Percentiles rank a stretch among this genome's conserved stretches.
phyloP scores from a whole-genome alignment of 305 asterid species.

The Striga hermonthica region DNA sequence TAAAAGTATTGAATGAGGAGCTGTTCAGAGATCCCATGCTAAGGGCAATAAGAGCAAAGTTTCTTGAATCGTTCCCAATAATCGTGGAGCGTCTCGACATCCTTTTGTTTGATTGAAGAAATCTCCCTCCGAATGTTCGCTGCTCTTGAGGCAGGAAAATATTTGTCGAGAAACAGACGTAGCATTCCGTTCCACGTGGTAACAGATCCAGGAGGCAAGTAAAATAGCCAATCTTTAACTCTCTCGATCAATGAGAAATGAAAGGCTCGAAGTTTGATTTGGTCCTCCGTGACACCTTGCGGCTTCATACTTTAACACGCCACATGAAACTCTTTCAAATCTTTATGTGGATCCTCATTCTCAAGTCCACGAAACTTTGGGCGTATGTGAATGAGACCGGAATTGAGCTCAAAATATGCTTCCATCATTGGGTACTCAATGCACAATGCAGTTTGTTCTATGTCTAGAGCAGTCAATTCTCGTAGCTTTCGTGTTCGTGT shows the following conservation, averaged over 20 bases:
- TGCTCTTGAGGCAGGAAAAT: background rate
- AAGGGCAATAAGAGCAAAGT: background rate
- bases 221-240: background rate
- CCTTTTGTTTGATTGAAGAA: background rate
- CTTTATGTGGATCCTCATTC: background rate
- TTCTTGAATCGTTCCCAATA: background rate
- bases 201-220: background rate
- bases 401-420: too few species aligned
- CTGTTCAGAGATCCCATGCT: background rate
- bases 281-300: background rate
- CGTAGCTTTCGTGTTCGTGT: too few species aligned
- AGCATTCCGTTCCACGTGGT: background rate
- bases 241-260: background rate
- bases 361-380: too few species aligned
- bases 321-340: background rate
- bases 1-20: background rate
- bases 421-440: too few species aligned
- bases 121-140: background rate
- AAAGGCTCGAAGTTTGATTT: background rate
- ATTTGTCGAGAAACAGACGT: background rate
- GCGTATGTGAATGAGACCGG: too few species aligned
- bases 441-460: too few species aligned
- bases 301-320: background rate
- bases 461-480: too few species aligned
- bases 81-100: background rate